These are phyloP conservation scores for Talaromyces sp. DNA, from an alignment of 2,329 filamentous ascomycete species.

Conservation along the genomic window DNA sequence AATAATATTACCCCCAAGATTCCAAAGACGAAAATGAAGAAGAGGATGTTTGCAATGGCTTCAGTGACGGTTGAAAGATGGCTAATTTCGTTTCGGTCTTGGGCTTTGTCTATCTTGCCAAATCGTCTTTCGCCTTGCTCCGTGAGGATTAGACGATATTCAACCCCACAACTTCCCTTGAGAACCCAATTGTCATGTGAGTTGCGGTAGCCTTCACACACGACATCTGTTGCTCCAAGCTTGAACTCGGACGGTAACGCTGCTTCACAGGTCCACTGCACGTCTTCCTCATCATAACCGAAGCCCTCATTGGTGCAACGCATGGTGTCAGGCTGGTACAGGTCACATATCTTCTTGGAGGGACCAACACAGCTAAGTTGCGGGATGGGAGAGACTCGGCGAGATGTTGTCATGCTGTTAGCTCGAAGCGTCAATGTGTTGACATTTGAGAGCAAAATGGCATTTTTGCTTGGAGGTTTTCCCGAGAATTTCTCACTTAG, in stretches of 20 bases:
- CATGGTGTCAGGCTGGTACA: slow-evolving; percentile 79
- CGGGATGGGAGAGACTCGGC: slow-evolving; percentile 74
- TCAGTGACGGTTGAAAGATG: background rate
- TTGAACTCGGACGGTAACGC: slow-evolving; percentile 65
- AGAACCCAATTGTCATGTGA: slow-evolving; percentile 83
- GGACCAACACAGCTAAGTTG: slow-evolving; percentile 77
- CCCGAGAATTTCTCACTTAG: slow-evolving; percentile 27
- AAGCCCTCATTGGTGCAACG: slow-evolving; percentile 85
- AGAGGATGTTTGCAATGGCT: slow-evolving; percentile 26
- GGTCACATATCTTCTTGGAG: slow-evolving; percentile 61
- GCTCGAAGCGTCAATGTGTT: slow-evolving; percentile 76
- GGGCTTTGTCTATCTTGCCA: slow-evolving; percentile 53
- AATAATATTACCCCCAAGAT: slow-evolving; percentile 33
- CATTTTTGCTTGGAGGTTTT: slow-evolving; percentile 46
- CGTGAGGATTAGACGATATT: slow-evolving; percentile 81
- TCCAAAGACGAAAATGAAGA: slow-evolving; percentile 37
- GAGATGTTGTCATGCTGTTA: slow-evolving; percentile 69
- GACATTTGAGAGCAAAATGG: slow-evolving; percentile 67
- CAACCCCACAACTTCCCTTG: slow-evolving; percentile 88
- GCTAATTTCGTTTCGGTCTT: slow-evolving; percentile 9
- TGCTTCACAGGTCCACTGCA: slow-evolving; percentile 89
- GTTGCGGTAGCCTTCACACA: slow-evolving; percentile 83
- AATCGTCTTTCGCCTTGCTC: slow-evolving; percentile 72
- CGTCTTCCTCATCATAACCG: slow-evolving; percentile 76
- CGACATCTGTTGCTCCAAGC: slow-evolving; percentile 83